Evolutionary conservation across 106 monocot genomes (phyloP).

Genomic region (Ottelia alismoides): DNA sequence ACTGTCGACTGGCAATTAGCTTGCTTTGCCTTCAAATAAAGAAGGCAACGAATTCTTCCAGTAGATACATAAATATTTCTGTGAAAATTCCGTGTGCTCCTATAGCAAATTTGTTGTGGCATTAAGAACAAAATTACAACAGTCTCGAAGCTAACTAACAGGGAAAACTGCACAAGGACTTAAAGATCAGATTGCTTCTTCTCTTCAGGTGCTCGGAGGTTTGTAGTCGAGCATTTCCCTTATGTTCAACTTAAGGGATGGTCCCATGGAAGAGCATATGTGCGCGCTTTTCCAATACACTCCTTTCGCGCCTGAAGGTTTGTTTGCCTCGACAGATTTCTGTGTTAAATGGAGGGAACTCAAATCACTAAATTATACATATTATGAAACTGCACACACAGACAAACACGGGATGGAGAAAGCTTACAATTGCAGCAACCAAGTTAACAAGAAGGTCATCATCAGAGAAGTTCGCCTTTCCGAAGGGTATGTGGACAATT

Average conservation of each 20-base stretch:
- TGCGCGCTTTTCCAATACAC: conserved; percentile 93
- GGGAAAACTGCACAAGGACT: too few species aligned
- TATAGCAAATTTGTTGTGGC: too few species aligned
- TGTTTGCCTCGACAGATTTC: conserved; percentile 92
- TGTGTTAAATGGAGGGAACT: too few species aligned
- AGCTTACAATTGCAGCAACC: conserved; percentile 70
- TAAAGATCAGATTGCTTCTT: not conserved
- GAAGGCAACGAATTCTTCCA: too few species aligned
- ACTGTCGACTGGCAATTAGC: too few species aligned
- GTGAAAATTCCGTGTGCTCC: too few species aligned
- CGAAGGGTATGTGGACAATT: conserved; percentile 90
- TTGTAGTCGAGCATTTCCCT: conserved; percentile 92
- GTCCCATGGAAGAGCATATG: conserved; percentile 97
- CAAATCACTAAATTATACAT: not conserved
- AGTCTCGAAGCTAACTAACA: too few species aligned
- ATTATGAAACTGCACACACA: not conserved
- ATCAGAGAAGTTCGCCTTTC: conserved; percentile 67
- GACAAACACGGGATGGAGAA: not conserved
- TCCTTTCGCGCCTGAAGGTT: conserved; percentile 90
- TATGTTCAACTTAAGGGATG: conserved; percentile 74
- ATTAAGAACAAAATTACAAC: too few species aligned
- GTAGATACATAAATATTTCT: too few species aligned
- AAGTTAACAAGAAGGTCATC: conserved; percentile 87
- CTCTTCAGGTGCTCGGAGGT: conserved; percentile 10
- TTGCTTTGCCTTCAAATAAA: too few species aligned